Base-by-base conservation (phyloP, 1,139 yeast genomes). In the Maudiozyma humilis region DNA sequence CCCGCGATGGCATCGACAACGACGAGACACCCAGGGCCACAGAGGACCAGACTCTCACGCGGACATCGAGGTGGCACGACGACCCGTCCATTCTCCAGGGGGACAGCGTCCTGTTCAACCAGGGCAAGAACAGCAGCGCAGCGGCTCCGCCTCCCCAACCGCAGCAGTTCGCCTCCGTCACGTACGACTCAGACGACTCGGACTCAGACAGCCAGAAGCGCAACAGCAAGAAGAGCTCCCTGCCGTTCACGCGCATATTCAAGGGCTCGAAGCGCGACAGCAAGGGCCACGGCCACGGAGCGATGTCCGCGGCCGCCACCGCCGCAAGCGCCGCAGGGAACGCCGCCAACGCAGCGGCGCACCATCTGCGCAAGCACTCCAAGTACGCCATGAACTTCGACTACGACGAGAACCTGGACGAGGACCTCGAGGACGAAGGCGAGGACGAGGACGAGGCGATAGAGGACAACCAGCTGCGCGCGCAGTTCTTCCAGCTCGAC, bases 381-480 rank as follows among this genome's bases (percentile, higher is more conserved):
- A 48, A 48, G 19, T 60, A 54, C 41, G 54, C 56, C 10, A 50
- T 59, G 49, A 57, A 54, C 27, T 56, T 59, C 44, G 61, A 55
- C 44, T 60, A 56, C 40, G 62, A 59, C 44, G 61, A 55, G 25
- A 53, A 52, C 39, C 42, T 57, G 8, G 62, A 58, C 18, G 63
- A 60, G 18, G 58, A 57, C 33, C 59, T 56, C 12, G 65, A 59
- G 16, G 62, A 59, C 19, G 63, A 60, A 10, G 63, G 60, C 20
- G 63, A 58, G 8, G 64, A 60, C 18, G 64, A 57, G 12, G 61
- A 54, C 32, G 39, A 36, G 17, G 19, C 17, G 5, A 27, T 25
- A 15, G 55, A 46, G 12, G 52, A 48, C 33, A 48, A 51, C 31
- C 52, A 55, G 32, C 34, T 53, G 18, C 51, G 49, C 15, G 51